These are phyloP conservation scores for Akebia trifoliata DNA, from an alignment of 164 flowering plant species.

Conservation along the genomic window DNA sequence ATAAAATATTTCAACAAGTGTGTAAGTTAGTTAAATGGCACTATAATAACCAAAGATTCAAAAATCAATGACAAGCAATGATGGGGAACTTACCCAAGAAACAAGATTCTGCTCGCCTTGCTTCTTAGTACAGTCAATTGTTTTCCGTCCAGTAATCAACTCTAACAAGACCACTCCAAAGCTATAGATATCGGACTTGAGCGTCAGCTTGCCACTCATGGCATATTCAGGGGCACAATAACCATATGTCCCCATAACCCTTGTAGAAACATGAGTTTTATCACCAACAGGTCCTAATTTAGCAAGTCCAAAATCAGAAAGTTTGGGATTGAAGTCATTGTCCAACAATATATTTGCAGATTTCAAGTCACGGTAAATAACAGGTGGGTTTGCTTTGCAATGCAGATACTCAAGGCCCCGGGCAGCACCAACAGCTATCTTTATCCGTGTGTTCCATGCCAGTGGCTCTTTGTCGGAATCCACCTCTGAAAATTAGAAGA, in stretches of 20 bases:
- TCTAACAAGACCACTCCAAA: conserved; percentile 84
- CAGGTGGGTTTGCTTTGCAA: conserved; percentile 66
- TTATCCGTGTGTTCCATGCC: conserved; percentile 61
- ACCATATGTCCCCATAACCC: conserved; percentile 87
- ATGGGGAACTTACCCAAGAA: conserved; percentile 66
- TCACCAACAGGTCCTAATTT: conserved; percentile 86
- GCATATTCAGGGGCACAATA: conserved; percentile 92
- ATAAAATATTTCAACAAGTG: too few relatives aligned
- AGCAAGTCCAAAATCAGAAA: conserved; percentile 90
- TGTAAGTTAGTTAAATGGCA: neutral
- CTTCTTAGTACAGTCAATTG: conserved; percentile 39
- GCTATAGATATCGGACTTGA: conserved; percentile 79
- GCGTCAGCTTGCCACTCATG: conserved; percentile 72
- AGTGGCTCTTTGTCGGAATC: conserved; percentile 35
- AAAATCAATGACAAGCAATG: neutral
- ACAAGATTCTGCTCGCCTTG: conserved; percentile 62
- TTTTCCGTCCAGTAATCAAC: conserved; percentile 65
- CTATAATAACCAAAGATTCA: neutral
- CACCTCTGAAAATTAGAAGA: conserved; percentile 24
- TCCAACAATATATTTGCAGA: conserved; percentile 79
- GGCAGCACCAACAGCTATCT: conserved; percentile 78
- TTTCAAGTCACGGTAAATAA: conserved; percentile 84
- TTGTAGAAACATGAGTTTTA: conserved; percentile 78
- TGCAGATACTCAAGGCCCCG: conserved; percentile 78
- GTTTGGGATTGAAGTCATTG: conserved; percentile 64